Percentiles rank a stretch among this genome's conserved stretches.
Conservation (phyloP, 176 grass and related monocot genomes). For the Tillandsia leiboldiana region DNA sequence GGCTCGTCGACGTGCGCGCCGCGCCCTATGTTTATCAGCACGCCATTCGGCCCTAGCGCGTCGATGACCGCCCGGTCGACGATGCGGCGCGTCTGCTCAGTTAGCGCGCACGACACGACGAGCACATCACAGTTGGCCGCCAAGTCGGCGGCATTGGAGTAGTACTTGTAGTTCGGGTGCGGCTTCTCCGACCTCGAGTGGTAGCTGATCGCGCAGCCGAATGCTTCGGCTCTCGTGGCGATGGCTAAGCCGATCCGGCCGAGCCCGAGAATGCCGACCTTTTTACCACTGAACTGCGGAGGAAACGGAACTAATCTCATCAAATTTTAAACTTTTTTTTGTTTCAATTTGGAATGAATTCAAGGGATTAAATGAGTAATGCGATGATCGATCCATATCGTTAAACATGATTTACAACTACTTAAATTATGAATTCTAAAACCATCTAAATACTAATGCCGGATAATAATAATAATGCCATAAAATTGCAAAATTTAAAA, state of each 20-base stretch:
- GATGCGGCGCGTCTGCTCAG: constrained; percentile 56
- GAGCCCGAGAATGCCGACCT: constrained; percentile 82
- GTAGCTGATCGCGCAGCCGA: constrained; percentile 68
- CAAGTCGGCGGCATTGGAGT: constrained; percentile 34
- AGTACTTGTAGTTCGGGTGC: constrained; percentile 53
- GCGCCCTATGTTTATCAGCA: constrained; percentile 75
- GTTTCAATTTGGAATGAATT: too few relatives aligned
- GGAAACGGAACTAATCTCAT: neutral
- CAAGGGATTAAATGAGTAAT: too few relatives aligned
- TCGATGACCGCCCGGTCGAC: constrained; percentile 78
- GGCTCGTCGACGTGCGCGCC: constrained; percentile 77
- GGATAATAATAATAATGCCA: too few relatives aligned
- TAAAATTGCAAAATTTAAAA: too few relatives aligned
- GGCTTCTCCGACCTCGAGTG: constrained; percentile 49
- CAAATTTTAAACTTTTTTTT: too few relatives aligned
- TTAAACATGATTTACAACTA: too few relatives aligned
- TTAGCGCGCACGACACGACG: constrained; percentile 61
- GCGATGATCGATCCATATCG: fast-evolving
- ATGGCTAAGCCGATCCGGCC: constrained; percentile 67
- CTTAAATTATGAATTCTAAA: too few relatives aligned
- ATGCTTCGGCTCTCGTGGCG: constrained; percentile 56
- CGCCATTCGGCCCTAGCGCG: constrained; percentile 50
- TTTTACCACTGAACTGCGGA: constrained; percentile 86
- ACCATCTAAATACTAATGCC: too few relatives aligned
- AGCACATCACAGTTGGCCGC: constrained; percentile 67